Evolutionary conservation across 352 stramenopile genomes (phyloP), one percentile per base, ranked within the genome.

Genomic region (Pythium plurisporium): DNA sequence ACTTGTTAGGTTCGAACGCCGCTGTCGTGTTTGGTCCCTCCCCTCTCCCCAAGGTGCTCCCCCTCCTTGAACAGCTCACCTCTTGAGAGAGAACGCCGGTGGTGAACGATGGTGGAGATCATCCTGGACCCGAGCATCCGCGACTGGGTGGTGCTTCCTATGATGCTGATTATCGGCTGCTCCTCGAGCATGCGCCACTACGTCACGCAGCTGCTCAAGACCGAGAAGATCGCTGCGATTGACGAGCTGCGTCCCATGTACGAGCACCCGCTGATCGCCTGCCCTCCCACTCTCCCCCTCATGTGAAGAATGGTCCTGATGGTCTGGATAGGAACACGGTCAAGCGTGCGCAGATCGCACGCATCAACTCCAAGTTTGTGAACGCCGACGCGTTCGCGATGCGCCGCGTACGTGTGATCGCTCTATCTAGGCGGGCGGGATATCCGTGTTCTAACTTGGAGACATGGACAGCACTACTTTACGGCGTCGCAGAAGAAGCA

Each of bases 61-160:
- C n/a, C n/a, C n/a, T n/a, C n/a, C 45, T 22, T 23, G 33, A 43
- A 25, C 25, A 54, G 43, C 54, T 54, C 41, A 41, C 23, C 37
- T 7, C 31, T 17, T 43, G 17, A 11, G 7, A 27, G 7, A 25
- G 3, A 25, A 46, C 0, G 27, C 36, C 8, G 12, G n/a, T 43
- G n/a, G 25, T n/a, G 6, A n/a, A 57, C 23, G 6, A 91, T 91
- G 81, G 81, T 89, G 69, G 81, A 91, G 76, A 93, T 97, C 62
- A 90, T 96, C 66, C 73, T 98, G 59, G 91, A 98, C 74, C 86
- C 90, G 72, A 91, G 82, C 63, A 97, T 98, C 65, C 85, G 90
- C 59, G 86, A 98, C 67, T 98, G 93, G 93, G 96, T 99, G 34
- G 93, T 99, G 55, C 82, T 99, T 49, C 97, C 97, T 44, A 96